Conservation (phyloP, 768 basidiomycete species). For the Boletus rufocinnamomeus region DNA sequence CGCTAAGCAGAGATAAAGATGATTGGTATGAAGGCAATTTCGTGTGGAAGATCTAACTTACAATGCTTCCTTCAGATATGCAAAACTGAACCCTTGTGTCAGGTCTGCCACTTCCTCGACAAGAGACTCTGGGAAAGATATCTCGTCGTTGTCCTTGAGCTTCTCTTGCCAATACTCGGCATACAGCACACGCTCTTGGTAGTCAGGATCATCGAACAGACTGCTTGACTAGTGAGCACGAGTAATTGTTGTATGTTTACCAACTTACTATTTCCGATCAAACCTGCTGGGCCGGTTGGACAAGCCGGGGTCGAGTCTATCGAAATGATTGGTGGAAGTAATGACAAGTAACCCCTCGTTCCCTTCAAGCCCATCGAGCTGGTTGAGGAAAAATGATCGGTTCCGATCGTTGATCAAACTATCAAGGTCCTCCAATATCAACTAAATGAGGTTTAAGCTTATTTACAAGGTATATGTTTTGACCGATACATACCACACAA, state of each 20-base stretch:
- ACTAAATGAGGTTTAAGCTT: conserved; percentile 9
- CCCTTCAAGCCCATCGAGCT: conserved; percentile 76
- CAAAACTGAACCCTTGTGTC: conserved; percentile 78
- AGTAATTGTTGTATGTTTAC: not conserved
- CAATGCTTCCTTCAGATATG: conserved; percentile 90
- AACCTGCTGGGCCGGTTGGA: conserved; percentile 81
- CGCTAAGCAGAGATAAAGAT: conserved; percentile 41
- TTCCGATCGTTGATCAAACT: conserved; percentile 77
- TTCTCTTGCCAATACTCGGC: conserved; percentile 81
- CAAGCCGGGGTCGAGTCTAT: conserved; percentile 74
- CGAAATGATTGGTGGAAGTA: conserved; percentile 83
- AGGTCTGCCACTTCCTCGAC: conserved; percentile 56
- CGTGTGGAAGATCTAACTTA: conserved; percentile 39
- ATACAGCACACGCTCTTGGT: conserved; percentile 66
- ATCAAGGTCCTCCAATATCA: conserved; percentile 67
- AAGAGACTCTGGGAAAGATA: conserved; percentile 69
- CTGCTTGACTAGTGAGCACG: conserved; percentile 36
- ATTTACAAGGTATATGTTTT: conserved; percentile 30
- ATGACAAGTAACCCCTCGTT: conserved; percentile 82
- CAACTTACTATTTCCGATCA: conserved; percentile 79
- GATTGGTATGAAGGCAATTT: not conserved
- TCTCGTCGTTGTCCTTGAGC: conserved; percentile 57
- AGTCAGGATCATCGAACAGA: conserved; percentile 70
- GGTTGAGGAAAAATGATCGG: conserved; percentile 87
- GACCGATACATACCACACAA: conserved; percentile 56